A percentile compares a stretch with the other conserved stretches of the same genome.
These are phyloP conservation scores for Stagonosporopsis rhizophila DNA, from an alignment of 2,329 filamentous ascomycete species.

Conservation along the genomic window DNA sequence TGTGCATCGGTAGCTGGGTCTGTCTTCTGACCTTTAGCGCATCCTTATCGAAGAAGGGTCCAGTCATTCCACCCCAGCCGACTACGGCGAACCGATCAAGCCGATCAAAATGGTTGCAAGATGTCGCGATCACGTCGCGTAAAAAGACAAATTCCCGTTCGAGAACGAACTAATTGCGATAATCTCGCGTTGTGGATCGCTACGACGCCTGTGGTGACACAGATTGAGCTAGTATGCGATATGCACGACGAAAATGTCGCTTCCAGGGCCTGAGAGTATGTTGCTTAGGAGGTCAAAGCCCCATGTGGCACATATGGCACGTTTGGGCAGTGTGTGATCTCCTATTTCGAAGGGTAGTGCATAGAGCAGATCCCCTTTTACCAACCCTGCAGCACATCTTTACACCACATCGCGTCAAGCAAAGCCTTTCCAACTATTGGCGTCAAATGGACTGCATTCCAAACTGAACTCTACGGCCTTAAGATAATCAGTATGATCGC, in stretches of 20 bases:
- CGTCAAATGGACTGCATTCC: neutral
- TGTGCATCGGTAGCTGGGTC: neutral
- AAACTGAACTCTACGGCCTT: neutral
- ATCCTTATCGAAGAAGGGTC: slow-evolving; percentile 2
- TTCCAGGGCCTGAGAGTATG: neutral
- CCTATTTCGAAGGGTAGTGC: slow-evolving; percentile 10
- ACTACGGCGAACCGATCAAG: slow-evolving; percentile 2
- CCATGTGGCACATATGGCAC: slow-evolving; percentile 16
- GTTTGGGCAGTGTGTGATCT: slow-evolving; percentile 13
- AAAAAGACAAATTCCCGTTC: neutral
- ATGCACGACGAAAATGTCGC: slow-evolving; percentile 2
- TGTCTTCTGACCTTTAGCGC: slow-evolving; percentile 8
- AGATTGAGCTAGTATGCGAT: slow-evolving; percentile 5
- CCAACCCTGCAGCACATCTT: slow-evolving; percentile 4
- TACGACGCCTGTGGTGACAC: slow-evolving; percentile 15
- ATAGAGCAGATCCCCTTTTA: slow-evolving; percentile 8
- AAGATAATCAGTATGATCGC: neutral
- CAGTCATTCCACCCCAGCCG: slow-evolving; percentile 16
- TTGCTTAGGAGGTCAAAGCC: neutral
- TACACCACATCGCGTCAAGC: slow-evolving; percentile 6
- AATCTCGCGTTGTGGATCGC: slow-evolving; percentile 12
- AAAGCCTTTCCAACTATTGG: neutral
- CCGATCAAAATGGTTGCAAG: neutral
- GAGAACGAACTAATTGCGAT: neutral
- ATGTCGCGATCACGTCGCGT: slow-evolving; percentile 12